Base-by-base conservation (phyloP, 116 monocot species). In the Papilionanthe hybrid region DNA sequence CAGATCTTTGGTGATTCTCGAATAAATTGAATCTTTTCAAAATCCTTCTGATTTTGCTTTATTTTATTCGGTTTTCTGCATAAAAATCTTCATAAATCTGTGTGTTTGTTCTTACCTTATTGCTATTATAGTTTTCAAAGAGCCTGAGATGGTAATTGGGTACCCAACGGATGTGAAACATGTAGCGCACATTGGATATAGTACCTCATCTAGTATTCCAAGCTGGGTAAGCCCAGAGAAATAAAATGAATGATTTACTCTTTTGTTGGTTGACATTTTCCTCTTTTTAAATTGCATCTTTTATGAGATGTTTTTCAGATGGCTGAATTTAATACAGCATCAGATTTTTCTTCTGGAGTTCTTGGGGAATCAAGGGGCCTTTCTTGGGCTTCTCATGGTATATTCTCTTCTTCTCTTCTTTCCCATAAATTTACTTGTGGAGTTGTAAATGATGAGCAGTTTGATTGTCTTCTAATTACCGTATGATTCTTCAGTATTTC, bases 141-240 rank as follows among this genome's bases (percentile, higher is more conserved):
- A 96, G 32, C 96, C 87, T 80, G 93, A 96, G 77, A 87, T 96
- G 92, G 91, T 91, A 80, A 96, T 96, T 82, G 93, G 96, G 2
- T 90, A 84, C 58, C 96, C 96, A 50, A 96, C 96, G 79, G 92
- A 93, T 85, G 96, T 92, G 77, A 90, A 82, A 81, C 96, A 96
- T 84, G 92, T 92, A 42, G 78, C 93, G 23, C 96, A 96, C 78
- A 90, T 96, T 55, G 96, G 93, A 32, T 90, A 81, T 87, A 90
- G 86, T 43, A 82, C 81, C 58, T 67, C 75, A 30, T 83, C 85
- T 45, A 91, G 77, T 83, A 83, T 87, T 78, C 93, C 93, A 8
- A 87, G 81, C 67, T 93, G 96, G 96, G 96, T 93, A 85, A 79
- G 76, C 78, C 50, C 19, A 67, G 63, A 44, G 15, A 45, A 55